Base-by-base conservation (phyloP, 2,329 filamentous ascomycete genomes). In the Pezicula rhizophila region DNA sequence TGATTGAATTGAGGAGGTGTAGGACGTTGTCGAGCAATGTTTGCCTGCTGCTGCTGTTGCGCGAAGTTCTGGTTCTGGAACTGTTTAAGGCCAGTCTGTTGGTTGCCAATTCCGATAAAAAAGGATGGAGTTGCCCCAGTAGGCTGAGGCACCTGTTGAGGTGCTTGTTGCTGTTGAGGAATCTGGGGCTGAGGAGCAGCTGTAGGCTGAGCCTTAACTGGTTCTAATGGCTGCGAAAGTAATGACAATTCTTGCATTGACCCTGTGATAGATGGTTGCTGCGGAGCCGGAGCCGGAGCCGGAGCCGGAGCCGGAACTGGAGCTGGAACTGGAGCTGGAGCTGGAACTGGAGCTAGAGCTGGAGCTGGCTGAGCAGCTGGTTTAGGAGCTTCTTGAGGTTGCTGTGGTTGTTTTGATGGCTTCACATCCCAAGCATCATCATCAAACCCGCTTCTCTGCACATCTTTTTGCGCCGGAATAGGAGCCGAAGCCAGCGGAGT, bases 351-450 rank as follows among this genome's bases (percentile, higher is more conserved):
- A 28, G 69, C 63, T 42, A 70, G 61, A 15, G 68, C 55, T 47
- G 70, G 60, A n/a, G 73, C 60, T 12, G 74, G 55, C 38, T 64
- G 49, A 28, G 68, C 41, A 48, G 63, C 64, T 46, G 57, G 52
- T 25, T 67, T 57, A 31, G 73, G 63, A 41, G 70, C 58, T 31
- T 69, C 53, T 50, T 66, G 55, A 39, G 34, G 68, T 52, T 57
- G 70, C 56, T 56, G 54, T 56, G 61, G 55, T 45, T 83, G 78
- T 63, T 82, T 85, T 12, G 85, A 79, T 15, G 89, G 88, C 70
- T 96, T 96, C 44, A 96, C 85, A 61, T 95, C 89, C 93, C 93
- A 99, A 8, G 93, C 93, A 71, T 97, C 89, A 62, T 97, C 93
- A 45, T 99, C 93, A 62, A 97, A 97, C 2, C 89, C 89, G 51